Conservation (phyloP, 208 protist genomes). For the Wallacemonas sp. region DNA sequence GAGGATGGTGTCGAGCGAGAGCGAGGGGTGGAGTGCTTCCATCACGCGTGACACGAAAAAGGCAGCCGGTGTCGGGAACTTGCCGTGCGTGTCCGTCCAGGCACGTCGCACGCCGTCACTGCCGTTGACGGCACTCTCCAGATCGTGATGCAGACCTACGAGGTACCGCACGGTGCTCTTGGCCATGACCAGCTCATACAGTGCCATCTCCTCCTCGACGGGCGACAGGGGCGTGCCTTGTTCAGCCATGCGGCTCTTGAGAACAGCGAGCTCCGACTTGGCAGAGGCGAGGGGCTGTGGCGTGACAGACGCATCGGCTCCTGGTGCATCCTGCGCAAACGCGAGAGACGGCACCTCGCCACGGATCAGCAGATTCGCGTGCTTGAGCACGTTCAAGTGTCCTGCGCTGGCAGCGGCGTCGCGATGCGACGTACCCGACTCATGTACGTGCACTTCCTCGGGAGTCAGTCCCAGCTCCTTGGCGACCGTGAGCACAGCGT, state of each 20-base stretch:
- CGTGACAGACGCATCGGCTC: neutral
- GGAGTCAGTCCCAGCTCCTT: conserved; percentile 44
- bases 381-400: conserved; percentile 54
- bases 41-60: conserved; percentile 18
- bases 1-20: neutral
- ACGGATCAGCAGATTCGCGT: conserved; percentile 84
- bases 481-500: conserved; percentile 58
- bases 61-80: neutral
- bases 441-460: conserved; percentile 48
- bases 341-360: conserved; percentile 58
- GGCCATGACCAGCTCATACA: conserved; percentile 69
- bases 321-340: neutral
- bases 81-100: neutral
- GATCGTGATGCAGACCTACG: conserved; percentile 76
- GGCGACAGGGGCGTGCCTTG: conserved; percentile 39
- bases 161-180: conserved; percentile 84
- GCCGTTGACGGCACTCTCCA: conserved; percentile 59
- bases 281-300: neutral
- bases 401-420: neutral
- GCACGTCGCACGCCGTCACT: conserved; percentile 23
- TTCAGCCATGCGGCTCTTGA: conserved; percentile 51
- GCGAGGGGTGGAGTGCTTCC: conserved; percentile 6
- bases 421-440: conserved; percentile 13
- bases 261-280: conserved; percentile 39
- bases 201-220: conserved; percentile 62